These are phyloP conservation scores for Pilobolus umbonatus DNA, from an alignment of 192 early-diverging fungal genomes.

Conservation along the genomic window DNA sequence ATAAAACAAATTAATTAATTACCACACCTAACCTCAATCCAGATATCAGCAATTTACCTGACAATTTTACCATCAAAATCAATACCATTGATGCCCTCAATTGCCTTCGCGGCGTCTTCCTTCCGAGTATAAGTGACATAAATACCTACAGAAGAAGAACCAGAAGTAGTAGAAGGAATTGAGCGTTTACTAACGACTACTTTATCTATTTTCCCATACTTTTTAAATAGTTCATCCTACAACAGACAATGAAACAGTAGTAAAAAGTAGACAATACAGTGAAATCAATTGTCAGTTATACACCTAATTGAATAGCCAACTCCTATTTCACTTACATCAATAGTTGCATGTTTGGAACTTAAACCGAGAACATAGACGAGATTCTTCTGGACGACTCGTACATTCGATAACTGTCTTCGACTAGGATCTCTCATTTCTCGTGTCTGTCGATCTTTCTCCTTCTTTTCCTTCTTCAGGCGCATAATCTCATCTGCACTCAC, in stretches of 20 bases:
- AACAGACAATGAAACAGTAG: background rate
- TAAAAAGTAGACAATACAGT: no score
- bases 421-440: slow-evolving; percentile 79
- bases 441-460: slow-evolving; percentile 81
- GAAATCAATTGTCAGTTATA: no score
- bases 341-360: slow-evolving; percentile 74
- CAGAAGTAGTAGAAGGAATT: slow-evolving; percentile 27
- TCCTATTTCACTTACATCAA: slow-evolving; percentile 83
- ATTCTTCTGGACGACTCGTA: slow-evolving; percentile 95
- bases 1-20: background rate
- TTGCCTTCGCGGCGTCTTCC: slow-evolving; percentile 89
- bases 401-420: slow-evolving; percentile 75
- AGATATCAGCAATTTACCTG: slow-evolving; percentile 40
- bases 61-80: slow-evolving; percentile 80
- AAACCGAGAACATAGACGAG: slow-evolving; percentile 95
- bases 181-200: slow-evolving; percentile 87
- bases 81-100: slow-evolving; percentile 93
- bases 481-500: slow-evolving; percentile 87
- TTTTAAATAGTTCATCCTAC: slow-evolving; percentile 90
- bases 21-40: background rate
- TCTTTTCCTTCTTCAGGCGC: slow-evolving; percentile 71
- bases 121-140: slow-evolving; percentile 90
- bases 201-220: slow-evolving; percentile 94
- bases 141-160: slow-evolving; percentile 62
- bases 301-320: no score